Evolutionary conservation across 23 red algal genomes (phyloP).

Genomic region (Gracilaria gracilis): DNA sequence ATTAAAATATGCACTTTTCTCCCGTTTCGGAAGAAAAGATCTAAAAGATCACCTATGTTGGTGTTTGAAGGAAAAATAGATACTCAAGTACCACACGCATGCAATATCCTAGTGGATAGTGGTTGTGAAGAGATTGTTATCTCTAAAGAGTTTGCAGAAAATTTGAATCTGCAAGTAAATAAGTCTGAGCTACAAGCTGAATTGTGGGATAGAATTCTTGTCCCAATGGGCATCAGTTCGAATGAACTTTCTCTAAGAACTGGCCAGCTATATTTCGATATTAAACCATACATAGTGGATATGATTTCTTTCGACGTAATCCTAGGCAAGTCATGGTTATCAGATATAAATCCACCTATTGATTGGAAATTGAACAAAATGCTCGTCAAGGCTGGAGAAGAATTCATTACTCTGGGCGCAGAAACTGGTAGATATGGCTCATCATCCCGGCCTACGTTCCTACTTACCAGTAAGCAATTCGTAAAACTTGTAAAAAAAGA

Average conservation of each 20-base stretch:
- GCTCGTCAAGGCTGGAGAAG: not conserved
- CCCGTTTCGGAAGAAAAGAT: too few relatives aligned
- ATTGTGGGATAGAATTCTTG: slow-evolving; percentile 38
- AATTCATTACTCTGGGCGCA: slow-evolving; percentile 41
- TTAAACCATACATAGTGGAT: too few relatives aligned
- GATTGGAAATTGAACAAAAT: slow-evolving; percentile 23
- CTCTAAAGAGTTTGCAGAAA: slow-evolving; percentile 37
- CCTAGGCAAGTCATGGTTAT: slow-evolving; percentile 45
- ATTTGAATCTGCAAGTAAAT: not conserved
- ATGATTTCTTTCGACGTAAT: slow-evolving; percentile 44
- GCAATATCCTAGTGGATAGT: slow-evolving; percentile 39
- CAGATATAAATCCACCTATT: slow-evolving; percentile 33
- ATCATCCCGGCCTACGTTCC: not conserved
- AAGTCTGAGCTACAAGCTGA: slow-evolving; percentile 29
- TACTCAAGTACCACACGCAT: too few relatives aligned
- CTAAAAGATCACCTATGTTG: not conserved
- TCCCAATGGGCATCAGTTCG: not conserved
- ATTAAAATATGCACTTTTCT: not conserved
- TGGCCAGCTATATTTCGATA: too few relatives aligned
- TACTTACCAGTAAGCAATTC: not conserved
- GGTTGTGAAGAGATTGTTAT: slow-evolving; percentile 48
- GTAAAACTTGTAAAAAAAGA: slow-evolving; percentile 16
- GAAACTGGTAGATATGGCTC: not conserved
- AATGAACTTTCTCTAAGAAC: not conserved
- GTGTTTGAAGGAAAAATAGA: too few relatives aligned